Evolutionary conservation across 2,329 filamentous ascomycete species (phyloP), one percentile per base, ranked within the genome.

Genomic region (Clathrospora elynae): DNA sequence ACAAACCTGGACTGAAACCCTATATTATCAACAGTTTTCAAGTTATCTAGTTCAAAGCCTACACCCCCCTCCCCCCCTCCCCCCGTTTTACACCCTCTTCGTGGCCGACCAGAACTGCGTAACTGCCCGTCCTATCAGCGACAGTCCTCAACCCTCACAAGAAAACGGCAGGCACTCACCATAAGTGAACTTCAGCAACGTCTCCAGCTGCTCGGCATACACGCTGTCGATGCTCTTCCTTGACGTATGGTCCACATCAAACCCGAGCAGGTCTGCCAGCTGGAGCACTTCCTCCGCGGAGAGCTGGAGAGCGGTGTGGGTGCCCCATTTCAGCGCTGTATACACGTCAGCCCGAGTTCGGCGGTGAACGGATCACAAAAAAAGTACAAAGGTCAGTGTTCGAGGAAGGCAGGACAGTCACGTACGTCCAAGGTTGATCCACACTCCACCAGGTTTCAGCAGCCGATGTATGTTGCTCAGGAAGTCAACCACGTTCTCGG

Each of bases 241-340:
- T 30, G 40, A 42, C 24, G 32, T n/a, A 42, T 42, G 33, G 19
- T 42, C 26, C n/a, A 42, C 40, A 17, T 42, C 40, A 19, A 42
- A 36, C 32, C 26, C 32, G 24, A 42, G 31, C 24, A 42, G 23
- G 31, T 42, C 40, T 35, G 33, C 40, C 25, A 42, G 24, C 24
- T 42, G 25, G 31, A 42, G 40, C 24, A 42, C 33, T 36, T 42
- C 40, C 11, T 42, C 40, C 12, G 40, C 32, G 13, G 33, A 42
- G 25, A 42, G 40, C 40, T 42, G 40, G 24, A 42, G 40, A 32
- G 31, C 40, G 18, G 40, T 42, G 12, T 42, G 40, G 18, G 40
- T 42, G 16, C 40, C 40, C 40, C 40, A 42, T 36, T 42, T 42
- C 31, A 42, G 40, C 23, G 40, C 40, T 42, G 40, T 36, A 36